Evolutionary conservation across 2,329 filamentous ascomycete genomes (phyloP).

Genomic region (Blastomyces emzantsi): DNA sequence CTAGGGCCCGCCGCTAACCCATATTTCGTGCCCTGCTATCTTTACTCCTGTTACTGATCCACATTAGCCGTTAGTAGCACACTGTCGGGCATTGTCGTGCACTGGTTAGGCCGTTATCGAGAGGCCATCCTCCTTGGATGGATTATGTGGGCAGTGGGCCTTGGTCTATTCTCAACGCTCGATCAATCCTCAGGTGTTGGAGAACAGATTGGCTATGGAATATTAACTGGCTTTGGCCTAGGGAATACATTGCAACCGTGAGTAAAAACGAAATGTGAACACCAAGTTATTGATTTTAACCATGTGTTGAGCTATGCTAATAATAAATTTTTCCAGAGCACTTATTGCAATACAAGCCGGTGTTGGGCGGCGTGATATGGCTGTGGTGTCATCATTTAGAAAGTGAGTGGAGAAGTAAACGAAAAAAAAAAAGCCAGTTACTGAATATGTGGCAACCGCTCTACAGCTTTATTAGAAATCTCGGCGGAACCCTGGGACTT

Average conservation of each 20-base stretch:
- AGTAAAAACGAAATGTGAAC: conserved; percentile 3
- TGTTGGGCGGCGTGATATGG: conserved; percentile 33
- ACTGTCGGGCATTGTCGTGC: conserved; percentile 44
- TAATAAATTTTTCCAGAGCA: conserved; percentile 8
- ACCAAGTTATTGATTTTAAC: background rate
- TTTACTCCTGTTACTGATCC: conserved; percentile 20
- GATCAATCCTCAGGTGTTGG: conserved; percentile 41
- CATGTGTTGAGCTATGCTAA: background rate
- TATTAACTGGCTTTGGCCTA: conserved; percentile 46
- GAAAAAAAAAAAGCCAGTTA: background rate
- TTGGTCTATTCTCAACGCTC: conserved; percentile 46
- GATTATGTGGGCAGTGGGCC: conserved; percentile 44
- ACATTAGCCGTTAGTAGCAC: conserved; percentile 42
- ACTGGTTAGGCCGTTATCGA: conserved; percentile 45
- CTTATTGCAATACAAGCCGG: conserved; percentile 35
- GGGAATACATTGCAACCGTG: conserved; percentile 45
- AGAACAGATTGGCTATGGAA: conserved; percentile 47
- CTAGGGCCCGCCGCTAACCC: background rate
- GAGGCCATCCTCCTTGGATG: conserved; percentile 49
- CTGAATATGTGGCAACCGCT: conserved; percentile 5
- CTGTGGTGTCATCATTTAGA: conserved; percentile 32
- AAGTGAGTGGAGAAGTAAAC: conserved; percentile 21
- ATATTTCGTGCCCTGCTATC: background rate
- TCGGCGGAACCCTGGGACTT: conserved; percentile 35
- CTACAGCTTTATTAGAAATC: conserved; percentile 34